Evolutionary conservation across 345 rosid species (phyloP).

Genomic region (Eucalyptus curtisii): DNA sequence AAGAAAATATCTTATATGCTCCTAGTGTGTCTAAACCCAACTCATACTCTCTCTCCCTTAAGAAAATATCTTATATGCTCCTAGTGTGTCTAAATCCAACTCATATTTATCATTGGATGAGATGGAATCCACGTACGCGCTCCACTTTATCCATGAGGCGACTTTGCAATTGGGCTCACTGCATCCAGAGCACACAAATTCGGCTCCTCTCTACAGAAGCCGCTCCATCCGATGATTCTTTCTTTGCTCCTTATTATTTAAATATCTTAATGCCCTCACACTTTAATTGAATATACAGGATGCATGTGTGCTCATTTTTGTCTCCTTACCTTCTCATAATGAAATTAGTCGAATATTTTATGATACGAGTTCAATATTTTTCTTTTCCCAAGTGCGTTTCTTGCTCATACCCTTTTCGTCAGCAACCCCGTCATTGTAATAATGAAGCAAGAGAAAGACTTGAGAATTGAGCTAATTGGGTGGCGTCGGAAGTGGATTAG

Average conservation of each 20-base stretch:
- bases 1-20: not conserved
- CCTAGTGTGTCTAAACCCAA: not conserved
- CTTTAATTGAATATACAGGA: not conserved
- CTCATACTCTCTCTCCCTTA: not conserved
- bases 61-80: not conserved
- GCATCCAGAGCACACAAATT: not conserved
- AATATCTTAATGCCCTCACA: not conserved
- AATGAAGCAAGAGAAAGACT: not conserved
- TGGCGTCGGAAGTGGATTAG: not conserved
- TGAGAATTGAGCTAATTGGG: not conserved
- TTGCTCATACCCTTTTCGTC: not conserved
- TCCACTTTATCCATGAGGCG: not conserved
- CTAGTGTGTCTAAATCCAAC: not conserved
- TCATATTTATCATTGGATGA: not conserved
- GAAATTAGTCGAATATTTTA: not conserved
- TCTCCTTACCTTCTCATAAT: not conserved
- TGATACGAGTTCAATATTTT: not conserved
- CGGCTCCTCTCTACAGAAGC: not conserved
- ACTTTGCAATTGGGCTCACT: not conserved
- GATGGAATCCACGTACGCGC: not conserved
- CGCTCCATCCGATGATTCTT: not conserved
- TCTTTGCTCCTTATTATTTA: not conserved
- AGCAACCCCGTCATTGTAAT: not conserved
- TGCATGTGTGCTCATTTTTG: not conserved
- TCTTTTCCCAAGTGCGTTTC: not conserved